Percentiles rank a stretch among this genome's conserved stretches.
phyloP scores from a whole-genome alignment of 768 basidiomycete genomes.

The Suillus lakei region DNA sequence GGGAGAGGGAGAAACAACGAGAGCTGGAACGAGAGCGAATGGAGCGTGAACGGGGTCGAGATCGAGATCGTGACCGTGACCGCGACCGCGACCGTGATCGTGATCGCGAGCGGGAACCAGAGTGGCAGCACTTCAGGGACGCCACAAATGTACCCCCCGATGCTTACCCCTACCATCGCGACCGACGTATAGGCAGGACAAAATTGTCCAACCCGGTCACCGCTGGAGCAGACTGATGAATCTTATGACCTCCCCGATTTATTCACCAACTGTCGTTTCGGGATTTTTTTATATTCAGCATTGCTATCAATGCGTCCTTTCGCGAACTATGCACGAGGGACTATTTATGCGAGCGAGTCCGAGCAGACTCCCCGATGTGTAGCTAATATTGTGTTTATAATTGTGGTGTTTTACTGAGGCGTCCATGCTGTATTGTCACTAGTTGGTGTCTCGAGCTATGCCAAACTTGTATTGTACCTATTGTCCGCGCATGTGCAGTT shows the following conservation, averaged over 20 bases:
- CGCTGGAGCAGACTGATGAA: constrained; percentile 16
- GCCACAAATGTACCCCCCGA: constrained; percentile 31
- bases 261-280: constrained; percentile 1
- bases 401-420: background rate
- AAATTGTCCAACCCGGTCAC: constrained; percentile 16
- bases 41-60: constrained; percentile 21
- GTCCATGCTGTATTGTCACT: background rate
- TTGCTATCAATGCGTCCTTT: background rate
- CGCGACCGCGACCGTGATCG: constrained; percentile 5
- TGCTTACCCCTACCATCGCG: constrained; percentile 19
- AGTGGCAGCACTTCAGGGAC: constrained; percentile 27
- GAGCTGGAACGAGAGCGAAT: constrained; percentile 34
- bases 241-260: background rate
- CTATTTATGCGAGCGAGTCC: background rate
- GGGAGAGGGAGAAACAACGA: constrained; percentile 36
- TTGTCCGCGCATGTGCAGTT: background rate
- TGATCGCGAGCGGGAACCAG: constrained; percentile 26
- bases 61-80: constrained; percentile 13
- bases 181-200: constrained; percentile 23
- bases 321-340: background rate
- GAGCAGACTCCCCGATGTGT: background rate
- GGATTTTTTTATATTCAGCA: background rate
- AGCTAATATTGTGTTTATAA: constrained; percentile 4
- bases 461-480: constrained; percentile 6
- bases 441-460: background rate